Percentiles rank a stretch among this genome's conserved stretches.
phyloP scores from a whole-genome alignment of 2,329 filamentous ascomycete species.

The Ophiostoma populinum region DNA sequence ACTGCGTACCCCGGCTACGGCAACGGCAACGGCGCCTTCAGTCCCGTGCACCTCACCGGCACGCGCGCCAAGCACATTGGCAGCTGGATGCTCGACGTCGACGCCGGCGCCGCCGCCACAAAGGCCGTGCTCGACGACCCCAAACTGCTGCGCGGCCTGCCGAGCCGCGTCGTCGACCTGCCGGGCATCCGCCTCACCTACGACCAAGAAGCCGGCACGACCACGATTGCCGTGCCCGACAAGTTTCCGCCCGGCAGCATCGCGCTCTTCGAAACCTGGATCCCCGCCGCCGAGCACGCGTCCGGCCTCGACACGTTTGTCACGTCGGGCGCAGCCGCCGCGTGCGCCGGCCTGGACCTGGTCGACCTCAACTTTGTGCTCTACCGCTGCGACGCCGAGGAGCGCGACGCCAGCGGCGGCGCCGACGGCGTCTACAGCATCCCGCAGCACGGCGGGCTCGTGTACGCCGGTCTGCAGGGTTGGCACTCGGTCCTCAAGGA shows the following conservation, averaged over 20 bases:
- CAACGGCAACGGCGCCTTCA: constrained; percentile 65
- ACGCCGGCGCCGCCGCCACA: constrained; percentile 54
- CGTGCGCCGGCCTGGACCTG: constrained; percentile 58
- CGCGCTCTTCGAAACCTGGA: constrained; percentile 90
- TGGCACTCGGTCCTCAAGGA: constrained; percentile 89
- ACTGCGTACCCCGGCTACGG: constrained; percentile 88
- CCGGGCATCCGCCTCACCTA: constrained; percentile 56
- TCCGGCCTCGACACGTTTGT: constrained; percentile 73
- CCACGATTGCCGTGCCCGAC: constrained; percentile 62
- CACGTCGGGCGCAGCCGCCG: constrained; percentile 60
- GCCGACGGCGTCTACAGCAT: constrained; percentile 79
- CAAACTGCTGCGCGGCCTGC: constrained; percentile 60
- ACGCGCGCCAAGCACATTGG: constrained; percentile 76
- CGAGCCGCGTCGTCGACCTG: constrained; percentile 60
- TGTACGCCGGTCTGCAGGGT: constrained; percentile 93
- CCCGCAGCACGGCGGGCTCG: constrained; percentile 65
- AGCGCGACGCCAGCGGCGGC: constrained; percentile 58
- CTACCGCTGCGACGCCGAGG: constrained; percentile 84
- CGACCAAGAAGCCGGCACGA: constrained; percentile 43
- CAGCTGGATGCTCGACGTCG: constrained; percentile 83
- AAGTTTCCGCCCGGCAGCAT: constrained; percentile 88
- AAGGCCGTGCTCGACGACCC: constrained; percentile 50
- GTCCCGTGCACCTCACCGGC: constrained; percentile 61
- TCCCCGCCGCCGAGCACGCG: constrained; percentile 71
- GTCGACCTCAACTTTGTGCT: constrained; percentile 82